Percentiles rank a stretch among this genome's conserved stretches.
These are phyloP conservation scores for Solanum hybrid DNA, from an alignment of 305 asterid genomes.

Conservation along the genomic window DNA sequence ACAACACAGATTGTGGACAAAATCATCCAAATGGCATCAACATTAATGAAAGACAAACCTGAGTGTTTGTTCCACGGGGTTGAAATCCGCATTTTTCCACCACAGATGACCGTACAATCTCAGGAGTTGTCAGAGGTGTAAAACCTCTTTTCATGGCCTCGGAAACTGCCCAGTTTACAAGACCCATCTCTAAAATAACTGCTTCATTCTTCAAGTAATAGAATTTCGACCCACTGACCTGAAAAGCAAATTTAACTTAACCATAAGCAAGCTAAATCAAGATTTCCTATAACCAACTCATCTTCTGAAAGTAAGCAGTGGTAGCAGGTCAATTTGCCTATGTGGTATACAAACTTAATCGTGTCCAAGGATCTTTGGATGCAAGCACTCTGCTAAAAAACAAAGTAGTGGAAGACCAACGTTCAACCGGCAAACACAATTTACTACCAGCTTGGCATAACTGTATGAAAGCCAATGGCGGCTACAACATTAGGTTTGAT, in stretches of 20 bases:
- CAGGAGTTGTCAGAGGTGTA: constrained; percentile 87
- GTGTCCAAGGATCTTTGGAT: neutral
- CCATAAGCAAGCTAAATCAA: neutral
- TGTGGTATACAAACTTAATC: neutral
- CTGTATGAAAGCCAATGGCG: neutral
- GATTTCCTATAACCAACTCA: neutral
- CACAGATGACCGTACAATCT: constrained; percentile 82
- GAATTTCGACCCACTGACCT: constrained; percentile 96
- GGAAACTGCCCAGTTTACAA: constrained; percentile 82
- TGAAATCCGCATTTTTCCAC: constrained; percentile 97
- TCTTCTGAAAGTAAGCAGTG: neutral
- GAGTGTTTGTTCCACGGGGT: constrained; percentile 98
- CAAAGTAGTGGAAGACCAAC: neutral
- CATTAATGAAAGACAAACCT: constrained; percentile 31
- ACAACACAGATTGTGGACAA: neutral
- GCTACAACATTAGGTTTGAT: neutral
- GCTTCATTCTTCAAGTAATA: constrained; percentile 96
- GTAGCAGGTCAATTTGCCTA: neutral
- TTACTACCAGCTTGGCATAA: neutral
- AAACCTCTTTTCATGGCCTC: constrained; percentile 91
- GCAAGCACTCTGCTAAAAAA: neutral
- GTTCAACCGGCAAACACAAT: neutral
- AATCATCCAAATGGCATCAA: neutral
- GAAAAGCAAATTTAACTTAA: neutral
- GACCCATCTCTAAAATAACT: constrained; percentile 81